Evolutionary conservation across 2,329 filamentous ascomycete genomes (phyloP), one percentile per base, ranked within the genome.

Genomic region (Colletotrichum shisoi): DNA sequence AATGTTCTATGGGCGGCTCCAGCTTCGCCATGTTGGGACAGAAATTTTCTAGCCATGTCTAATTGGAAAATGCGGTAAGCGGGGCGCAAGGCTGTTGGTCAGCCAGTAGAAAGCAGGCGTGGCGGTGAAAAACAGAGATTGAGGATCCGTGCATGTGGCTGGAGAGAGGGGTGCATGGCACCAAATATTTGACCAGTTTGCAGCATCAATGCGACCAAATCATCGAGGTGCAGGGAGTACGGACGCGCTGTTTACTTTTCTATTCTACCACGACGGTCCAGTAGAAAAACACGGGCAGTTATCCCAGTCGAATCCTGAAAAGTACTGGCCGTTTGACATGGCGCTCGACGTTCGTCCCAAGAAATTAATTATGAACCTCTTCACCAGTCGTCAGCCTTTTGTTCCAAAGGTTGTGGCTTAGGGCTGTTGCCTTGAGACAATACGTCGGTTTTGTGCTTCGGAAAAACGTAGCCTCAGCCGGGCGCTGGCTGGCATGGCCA

Each of bases 371-470:
- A 42, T 17, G 11, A 37, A 15, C 42, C n/a, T 48, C 46, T 46
- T 27, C 21, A 34, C 51, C 42, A 27, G 31, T 19, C 40, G 24
- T 19, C 44, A 39, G 49, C 40, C 31, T 34, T 42, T 34, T 39
- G 11, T 49, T 59, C 52, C 52, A 67, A 64, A 60, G 61, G 64
- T 54, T 49, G 48, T 64, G 63, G 52, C 60, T 67, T 52, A 58
- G 42, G 60, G 64, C 60, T 46, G 31, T 54, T 40, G 40, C 34
- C 24, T 57, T 44, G 52, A 67, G 60, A 67, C 53, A 63, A 49
- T 57, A 63, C 53, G 61, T 58, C 48, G 31, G 60, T 42, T 48
- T 46, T 57, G 48, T 64, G 54, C 61, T 37, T 56, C 61, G 13
- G 37, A 49, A 27, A 46, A 59, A 53, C 37, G 27, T 27, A 27